Evolutionary conservation across 108 stramenopile genomes (phyloP).

Genomic region (Conticribra guillardii): DNA sequence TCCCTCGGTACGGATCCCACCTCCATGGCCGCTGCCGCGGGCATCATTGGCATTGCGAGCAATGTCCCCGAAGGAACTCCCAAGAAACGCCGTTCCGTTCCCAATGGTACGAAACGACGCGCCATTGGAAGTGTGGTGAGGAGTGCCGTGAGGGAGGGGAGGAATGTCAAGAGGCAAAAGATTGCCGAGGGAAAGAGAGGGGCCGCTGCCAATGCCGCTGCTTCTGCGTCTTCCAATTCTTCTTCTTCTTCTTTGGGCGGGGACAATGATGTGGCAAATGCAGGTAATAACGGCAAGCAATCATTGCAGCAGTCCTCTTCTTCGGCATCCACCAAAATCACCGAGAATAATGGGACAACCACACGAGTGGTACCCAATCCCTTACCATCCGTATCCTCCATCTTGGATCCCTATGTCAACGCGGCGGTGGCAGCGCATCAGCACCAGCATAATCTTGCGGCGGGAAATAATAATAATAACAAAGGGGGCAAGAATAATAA

Average conservation of each 20-base stretch:
- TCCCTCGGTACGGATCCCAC: conserved; percentile 4
- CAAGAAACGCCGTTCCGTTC: conserved; percentile 1
- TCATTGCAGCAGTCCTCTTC: no score
- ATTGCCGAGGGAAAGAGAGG: conserved; percentile 44
- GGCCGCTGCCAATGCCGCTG: not conserved
- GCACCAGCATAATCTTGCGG: no score
- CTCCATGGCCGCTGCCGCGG: not conserved
- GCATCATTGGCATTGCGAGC: conserved; percentile 1
- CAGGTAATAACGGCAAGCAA: no score
- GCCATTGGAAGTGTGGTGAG: conserved; percentile 80
- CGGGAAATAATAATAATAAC: no score
- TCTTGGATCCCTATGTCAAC: conserved; percentile 76
- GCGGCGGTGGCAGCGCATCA: no score
- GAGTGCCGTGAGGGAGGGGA: conserved; percentile 68
- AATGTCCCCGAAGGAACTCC: conserved; percentile 8
- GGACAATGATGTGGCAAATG: no score
- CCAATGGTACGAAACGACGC: conserved; percentile 75
- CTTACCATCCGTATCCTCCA: conserved; percentile 65
- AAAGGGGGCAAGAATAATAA: not conserved
- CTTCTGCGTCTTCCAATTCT: no score
- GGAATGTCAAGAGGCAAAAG: conserved; percentile 55
- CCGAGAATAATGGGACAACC: no score
- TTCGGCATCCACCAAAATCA: no score
- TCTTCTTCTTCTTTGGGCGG: no score
- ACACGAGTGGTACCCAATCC: conserved; percentile 57